Base-by-base conservation (phyloP, 108 stramenopile species). In the Stephanodiscus minutulus region DNA sequence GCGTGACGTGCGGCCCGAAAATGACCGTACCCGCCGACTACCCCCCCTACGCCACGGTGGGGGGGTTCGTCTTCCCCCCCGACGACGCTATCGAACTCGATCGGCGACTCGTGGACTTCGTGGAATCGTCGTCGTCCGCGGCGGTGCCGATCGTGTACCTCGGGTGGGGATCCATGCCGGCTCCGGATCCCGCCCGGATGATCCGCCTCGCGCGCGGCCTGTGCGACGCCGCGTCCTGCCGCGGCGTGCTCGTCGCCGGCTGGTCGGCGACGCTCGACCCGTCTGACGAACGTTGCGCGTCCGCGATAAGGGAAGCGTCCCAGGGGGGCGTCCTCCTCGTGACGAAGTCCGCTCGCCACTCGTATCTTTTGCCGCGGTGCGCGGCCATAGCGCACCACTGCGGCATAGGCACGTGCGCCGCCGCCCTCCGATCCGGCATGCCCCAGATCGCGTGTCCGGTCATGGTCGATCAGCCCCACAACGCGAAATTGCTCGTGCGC, bases 381-480 rank as follows among this genome's bases (percentile, higher is more conserved):
- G 46, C 53, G 21, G 47, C 61, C 35, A 66, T 57, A 0, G 12
- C 68, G 0, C 77, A 79, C 28, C 77, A 79, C 53, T 72, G 72
- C 27, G 77, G 77, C 8, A 60, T 56, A 21, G 77, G 77, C 12
- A 79, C 77, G 18, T 67, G 66, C 29, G 59, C 66, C 13, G 71
- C 77, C 17, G 72, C 77, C 1, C 35, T 79, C 5, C 72, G 77
- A 10, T n/a, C 71, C 1, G 77, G 72, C 21, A 39, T 56, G 28
- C 77, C 77, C 7, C 55, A 72, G 27, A 60, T 79, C n/a, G 39
- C 73, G 21, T 73, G 72, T 27, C 77, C 77, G 10, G 72, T 73
- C 20, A 52, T 79, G 66, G n/a, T 54, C 18, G 77, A 79, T 73
- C 77, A 79, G 53, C 73, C 37, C 24, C 66, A 74, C 41, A 59